Conservation (phyloP, 2,329 filamentous ascomycete genomes). For the Nakataea oryzae region DNA sequence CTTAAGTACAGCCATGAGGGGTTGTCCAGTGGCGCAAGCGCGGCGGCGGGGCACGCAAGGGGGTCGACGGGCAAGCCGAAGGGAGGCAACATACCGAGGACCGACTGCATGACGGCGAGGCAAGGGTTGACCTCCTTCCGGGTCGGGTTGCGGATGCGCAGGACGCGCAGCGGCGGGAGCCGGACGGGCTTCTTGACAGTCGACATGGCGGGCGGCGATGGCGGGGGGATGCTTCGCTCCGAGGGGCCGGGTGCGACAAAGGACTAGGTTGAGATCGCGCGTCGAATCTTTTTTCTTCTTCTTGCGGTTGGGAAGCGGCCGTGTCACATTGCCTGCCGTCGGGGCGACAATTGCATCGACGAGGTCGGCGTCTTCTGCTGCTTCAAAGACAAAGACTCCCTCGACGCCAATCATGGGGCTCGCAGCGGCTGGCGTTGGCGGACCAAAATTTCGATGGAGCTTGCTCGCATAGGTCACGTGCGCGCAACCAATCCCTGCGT, state of each 20-base stretch:
- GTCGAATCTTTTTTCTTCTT: no score
- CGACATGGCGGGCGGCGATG: constrained; percentile 23
- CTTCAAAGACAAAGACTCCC: no score
- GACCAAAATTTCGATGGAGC: not conserved
- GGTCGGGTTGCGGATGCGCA: constrained; percentile 45
- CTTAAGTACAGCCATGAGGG: not conserved
- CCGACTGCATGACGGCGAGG: constrained; percentile 44
- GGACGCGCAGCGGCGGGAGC: constrained; percentile 43
- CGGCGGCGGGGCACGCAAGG: not conserved
- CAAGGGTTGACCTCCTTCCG: constrained; percentile 39
- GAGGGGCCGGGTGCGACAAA: no score
- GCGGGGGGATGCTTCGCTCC: not conserved
- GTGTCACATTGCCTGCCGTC: not conserved
- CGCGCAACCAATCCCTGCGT: no score
- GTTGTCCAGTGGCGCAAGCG: not conserved
- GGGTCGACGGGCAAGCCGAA: not conserved
- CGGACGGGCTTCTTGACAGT: constrained; percentile 39
- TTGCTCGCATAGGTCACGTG: not conserved
- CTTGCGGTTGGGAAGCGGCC: not conserved
- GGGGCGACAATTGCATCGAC: no score
- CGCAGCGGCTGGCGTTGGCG: not conserved
- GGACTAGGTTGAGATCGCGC: no score
- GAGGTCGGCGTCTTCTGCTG: no score
- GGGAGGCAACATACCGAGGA: constrained; percentile 34
- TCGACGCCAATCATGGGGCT: not conserved